Conservation (phyloP, 768 basidiomycete genomes). For the Pulveroboletus sp. region DNA sequence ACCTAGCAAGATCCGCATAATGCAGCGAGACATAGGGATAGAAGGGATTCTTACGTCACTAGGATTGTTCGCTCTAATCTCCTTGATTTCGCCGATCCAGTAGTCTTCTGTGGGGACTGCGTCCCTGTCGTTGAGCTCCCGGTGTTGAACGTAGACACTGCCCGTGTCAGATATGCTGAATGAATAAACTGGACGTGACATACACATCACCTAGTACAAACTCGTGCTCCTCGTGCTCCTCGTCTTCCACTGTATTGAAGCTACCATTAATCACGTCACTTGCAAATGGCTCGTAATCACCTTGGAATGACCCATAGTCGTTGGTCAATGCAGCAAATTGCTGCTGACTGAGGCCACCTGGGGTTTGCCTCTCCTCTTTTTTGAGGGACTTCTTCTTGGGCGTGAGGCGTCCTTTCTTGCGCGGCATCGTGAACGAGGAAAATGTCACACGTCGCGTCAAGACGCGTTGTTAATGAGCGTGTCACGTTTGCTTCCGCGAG, state of each 20-base stretch:
- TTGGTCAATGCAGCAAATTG: conserved; percentile 13
- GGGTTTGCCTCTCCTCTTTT: not conserved
- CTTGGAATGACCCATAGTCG: conserved; percentile 10
- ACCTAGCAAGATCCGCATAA: conserved; percentile 34
- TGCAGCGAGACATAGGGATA: not conserved
- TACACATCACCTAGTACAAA: conserved; percentile 39
- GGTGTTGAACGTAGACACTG: conserved; percentile 35
- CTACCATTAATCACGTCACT: not conserved
- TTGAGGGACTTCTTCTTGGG: conserved; percentile 12
- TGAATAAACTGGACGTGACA: conserved; percentile 3
- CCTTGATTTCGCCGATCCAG: conserved; percentile 51
- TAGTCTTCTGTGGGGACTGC: conserved; percentile 36
- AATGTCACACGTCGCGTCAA: conserved; percentile 21
- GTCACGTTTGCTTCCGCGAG: conserved; percentile 8
- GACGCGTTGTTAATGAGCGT: conserved; percentile 30
- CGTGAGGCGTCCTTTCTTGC: conserved; percentile 17
- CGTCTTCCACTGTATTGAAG: conserved; percentile 13
- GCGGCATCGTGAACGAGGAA: conserved; percentile 21
- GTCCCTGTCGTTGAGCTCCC: not conserved
- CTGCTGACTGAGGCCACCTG: conserved; percentile 4
- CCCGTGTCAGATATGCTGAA: not conserved
- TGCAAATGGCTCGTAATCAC: conserved; percentile 15
- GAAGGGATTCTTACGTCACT: conserved; percentile 26
- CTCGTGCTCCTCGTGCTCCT: conserved; percentile 6
- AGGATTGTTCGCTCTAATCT: conserved; percentile 37